These are phyloP conservation scores for Epicoccum nigrum DNA, from an alignment of 2,329 filamentous ascomycete genomes.

Conservation along the genomic window DNA sequence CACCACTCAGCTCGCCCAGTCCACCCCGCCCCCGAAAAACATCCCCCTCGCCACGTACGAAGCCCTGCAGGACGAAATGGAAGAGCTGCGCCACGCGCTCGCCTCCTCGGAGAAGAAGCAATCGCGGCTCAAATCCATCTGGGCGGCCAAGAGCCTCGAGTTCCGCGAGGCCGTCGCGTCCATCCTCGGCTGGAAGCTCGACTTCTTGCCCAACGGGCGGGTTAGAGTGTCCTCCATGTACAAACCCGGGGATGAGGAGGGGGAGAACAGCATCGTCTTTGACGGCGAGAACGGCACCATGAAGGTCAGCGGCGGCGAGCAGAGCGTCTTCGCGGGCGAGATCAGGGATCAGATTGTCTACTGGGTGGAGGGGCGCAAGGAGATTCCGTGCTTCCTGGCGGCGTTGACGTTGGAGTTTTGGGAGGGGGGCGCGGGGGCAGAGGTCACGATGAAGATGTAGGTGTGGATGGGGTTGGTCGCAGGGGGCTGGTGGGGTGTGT, in stretches of 20 bases:
- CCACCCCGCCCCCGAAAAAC: constrained; percentile 45
- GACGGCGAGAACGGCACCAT: constrained; percentile 94
- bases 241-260: constrained; percentile 70
- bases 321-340: constrained; percentile 82
- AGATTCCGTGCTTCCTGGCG: constrained; percentile 90
- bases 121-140: constrained; percentile 88
- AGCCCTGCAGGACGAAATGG: constrained; percentile 75
- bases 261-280: constrained; percentile 71
- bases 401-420: constrained; percentile 93
- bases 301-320: constrained; percentile 92
- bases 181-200: constrained; percentile 90
- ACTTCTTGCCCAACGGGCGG: constrained; percentile 96
- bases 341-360: constrained; percentile 89
- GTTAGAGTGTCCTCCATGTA: constrained; percentile 90
- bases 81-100: constrained; percentile 57
- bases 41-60: constrained; percentile 80
- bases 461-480: too few species aligned
- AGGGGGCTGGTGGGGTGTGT: too few species aligned
- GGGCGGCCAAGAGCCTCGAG: constrained; percentile 86
- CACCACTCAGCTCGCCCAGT: constrained; percentile 69
- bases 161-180: constrained; percentile 95
- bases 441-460: constrained; percentile 32
- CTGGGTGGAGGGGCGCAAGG: constrained; percentile 93
- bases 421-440: constrained; percentile 61
- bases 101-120: constrained; percentile 80